Percentiles rank a stretch among this genome's conserved stretches.
Evolutionary conservation across 257 asterid genomes (phyloP).

Genomic region (Buddleja alternifolia): DNA sequence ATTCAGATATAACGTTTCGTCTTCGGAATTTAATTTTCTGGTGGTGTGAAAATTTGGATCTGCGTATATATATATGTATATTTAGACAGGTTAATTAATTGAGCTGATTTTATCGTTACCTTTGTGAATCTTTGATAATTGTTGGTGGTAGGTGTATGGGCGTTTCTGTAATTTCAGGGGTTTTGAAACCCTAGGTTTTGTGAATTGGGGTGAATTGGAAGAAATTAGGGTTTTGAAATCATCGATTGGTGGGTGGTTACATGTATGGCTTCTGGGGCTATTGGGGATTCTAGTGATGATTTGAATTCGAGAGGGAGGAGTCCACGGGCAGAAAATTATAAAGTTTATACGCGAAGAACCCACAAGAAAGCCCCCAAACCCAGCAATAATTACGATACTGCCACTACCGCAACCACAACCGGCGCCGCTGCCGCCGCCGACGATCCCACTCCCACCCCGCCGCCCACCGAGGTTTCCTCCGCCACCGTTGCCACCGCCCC

Average conservation of each 20-base stretch:
- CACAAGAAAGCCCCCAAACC: constrained; percentile 32
- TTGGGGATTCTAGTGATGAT: constrained; percentile 43
- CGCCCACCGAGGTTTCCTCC: constrained; percentile 25
- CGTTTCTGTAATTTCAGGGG: constrained; percentile 38
- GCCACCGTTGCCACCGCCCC: constrained; percentile 23
- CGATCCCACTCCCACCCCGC: constrained; percentile 28
- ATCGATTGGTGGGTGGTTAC: constrained; percentile 33
- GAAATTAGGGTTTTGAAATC: constrained; percentile 31
- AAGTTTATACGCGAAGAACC: constrained; percentile 51
- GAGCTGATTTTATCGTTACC: constrained; percentile 33
- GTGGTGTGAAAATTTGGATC: constrained; percentile 31
- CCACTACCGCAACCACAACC: constrained; percentile 24
- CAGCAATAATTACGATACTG: constrained; percentile 17
- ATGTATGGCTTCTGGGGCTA: constrained; percentile 63
- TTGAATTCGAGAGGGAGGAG: constrained; percentile 38
- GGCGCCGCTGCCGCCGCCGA: constrained; percentile 22
- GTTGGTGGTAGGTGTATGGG: constrained; percentile 20
- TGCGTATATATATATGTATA: constrained; percentile 20
- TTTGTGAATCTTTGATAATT: constrained; percentile 12
- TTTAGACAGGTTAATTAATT: constrained; percentile 22
- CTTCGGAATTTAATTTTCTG: constrained; percentile 8
- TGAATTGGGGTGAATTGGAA: constrained; percentile 40
- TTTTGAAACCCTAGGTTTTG: constrained; percentile 52
- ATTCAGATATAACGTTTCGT: constrained; percentile 12
- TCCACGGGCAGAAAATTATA: constrained; percentile 46